Base-by-base conservation (phyloP, 495 filamentous ascomycete species). In the Penicillium steckii region DNA sequence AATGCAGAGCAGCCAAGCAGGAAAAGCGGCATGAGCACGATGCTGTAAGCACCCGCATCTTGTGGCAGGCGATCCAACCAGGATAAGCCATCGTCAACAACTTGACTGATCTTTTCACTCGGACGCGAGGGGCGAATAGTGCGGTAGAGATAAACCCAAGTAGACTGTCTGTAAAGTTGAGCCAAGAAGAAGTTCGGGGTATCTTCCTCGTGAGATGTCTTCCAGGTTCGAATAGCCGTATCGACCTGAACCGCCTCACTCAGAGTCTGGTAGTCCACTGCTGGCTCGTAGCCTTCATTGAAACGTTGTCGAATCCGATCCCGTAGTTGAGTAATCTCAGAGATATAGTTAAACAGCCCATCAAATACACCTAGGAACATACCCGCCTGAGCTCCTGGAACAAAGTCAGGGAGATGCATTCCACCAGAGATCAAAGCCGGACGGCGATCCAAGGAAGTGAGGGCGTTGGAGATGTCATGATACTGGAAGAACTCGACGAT, bases 401-500 rank as follows among this genome's bases (percentile, higher is more conserved):
- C 82, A 43, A 84, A 85, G 46, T 81, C 74, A 3, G 88, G 87
- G 9, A 88, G 75, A 6, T 79, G 75, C 68, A 87, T 81, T 45
- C 85, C 83, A 46, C 84, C 80, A 49, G 80, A 74, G 9, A 86
- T 70, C 9, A 77, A 72, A 10, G 79, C 71, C 2, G 72, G 77
- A 15, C 76, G 72, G 53, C 75, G 77, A 60, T 84, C 82, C 17
- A 86, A 74, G 29, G 82, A 82, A 23, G 92, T 90, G 46, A 95
- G 77, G 32, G 91, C 85, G 61, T 89, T 89, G 23, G 86, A 87
- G 50, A 89, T 84, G 56, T 91, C 88, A 69, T 95, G 89, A 59
- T 95, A 96, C 67, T 90, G 86, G 73, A 95, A 95, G 75, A 95
- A 95, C 67, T 95, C 91, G 66, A 89, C 80, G 56, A 96, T 87